Percentiles rank a stretch among this genome's conserved stretches.
These are phyloP conservation scores for Oxyria digyna DNA, from an alignment of 148 eudicot genomes.

Conservation along the genomic window DNA sequence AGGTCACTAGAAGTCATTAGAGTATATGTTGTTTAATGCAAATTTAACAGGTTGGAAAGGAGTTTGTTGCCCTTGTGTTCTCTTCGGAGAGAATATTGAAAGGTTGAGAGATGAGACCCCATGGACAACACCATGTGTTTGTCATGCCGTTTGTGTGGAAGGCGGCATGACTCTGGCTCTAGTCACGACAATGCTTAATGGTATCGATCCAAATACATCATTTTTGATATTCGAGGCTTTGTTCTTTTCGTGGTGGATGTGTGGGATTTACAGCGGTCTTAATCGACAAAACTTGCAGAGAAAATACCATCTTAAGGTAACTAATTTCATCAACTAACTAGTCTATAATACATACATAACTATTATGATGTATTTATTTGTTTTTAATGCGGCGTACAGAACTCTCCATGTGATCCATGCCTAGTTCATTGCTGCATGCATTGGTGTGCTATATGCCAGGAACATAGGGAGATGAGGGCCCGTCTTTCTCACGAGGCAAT, in stretches of 20 bases:
- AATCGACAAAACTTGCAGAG: constrained; percentile 53
- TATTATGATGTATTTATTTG: neutral
- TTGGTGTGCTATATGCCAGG: constrained; percentile 86
- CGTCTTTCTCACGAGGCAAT: constrained; percentile 27
- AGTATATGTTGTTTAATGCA: too few species aligned
- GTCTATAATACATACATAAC: too few species aligned
- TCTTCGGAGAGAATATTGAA: constrained; percentile 66
- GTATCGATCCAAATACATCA: constrained; percentile 48
- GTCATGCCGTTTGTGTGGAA: constrained; percentile 57
- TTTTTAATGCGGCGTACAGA: constrained; percentile 21
- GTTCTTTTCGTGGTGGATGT: too few species aligned
- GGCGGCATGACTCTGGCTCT: constrained; percentile 67
- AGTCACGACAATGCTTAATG: constrained; percentile 22
- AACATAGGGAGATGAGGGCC: constrained; percentile 56
- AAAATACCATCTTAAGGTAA: constrained; percentile 76
- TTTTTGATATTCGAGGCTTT: constrained; percentile 57
- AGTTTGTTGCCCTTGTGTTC: too few species aligned
- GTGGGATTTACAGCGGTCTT: constrained; percentile 61
- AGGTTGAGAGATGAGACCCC: constrained; percentile 37
- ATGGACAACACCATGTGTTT: constrained; percentile 41
- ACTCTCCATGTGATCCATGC: constrained; percentile 74
- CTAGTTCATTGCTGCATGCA: constrained; percentile 71
- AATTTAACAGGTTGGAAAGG: too few species aligned
- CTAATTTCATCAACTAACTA: too few species aligned
- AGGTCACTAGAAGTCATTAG: too few species aligned